A percentile compares a stretch with the other conserved stretches of the same genome.
phyloP scores from a whole-genome alignment of 805 yeast genomes.

The Starmera quercuum region DNA sequence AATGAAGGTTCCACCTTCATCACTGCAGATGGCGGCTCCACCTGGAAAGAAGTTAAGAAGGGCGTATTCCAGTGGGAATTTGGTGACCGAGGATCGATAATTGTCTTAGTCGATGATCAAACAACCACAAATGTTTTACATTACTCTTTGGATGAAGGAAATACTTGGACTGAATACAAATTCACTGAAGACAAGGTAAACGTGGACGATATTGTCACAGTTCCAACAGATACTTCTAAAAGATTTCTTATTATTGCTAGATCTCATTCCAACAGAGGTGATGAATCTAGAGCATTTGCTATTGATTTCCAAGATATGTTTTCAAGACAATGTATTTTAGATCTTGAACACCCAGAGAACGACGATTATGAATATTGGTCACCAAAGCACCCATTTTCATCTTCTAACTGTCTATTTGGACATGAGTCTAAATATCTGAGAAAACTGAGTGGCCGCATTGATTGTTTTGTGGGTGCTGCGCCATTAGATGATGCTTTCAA shows the following conservation, averaged over 20 bases:
- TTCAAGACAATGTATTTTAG: conserved; percentile 46
- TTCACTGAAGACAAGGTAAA: conserved; percentile 51
- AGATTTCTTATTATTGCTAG: conserved; percentile 60
- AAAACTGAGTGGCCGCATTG: conserved; percentile 41
- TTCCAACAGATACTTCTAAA: conserved; percentile 82
- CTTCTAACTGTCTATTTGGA: conserved; percentile 61
- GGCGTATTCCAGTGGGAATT: conserved; percentile 88
- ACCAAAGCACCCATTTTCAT: conserved; percentile 45
- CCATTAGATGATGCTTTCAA: conserved; percentile 51
- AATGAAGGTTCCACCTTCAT: conserved; percentile 63
- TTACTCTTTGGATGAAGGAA: conserved; percentile 77
- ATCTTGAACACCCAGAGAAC: conserved; percentile 31
- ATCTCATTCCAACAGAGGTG: conserved; percentile 36
- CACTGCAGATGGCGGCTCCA: conserved; percentile 79
- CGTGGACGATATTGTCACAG: conserved; percentile 74
- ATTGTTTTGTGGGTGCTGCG: conserved; percentile 56
- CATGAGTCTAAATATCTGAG: conserved; percentile 56
- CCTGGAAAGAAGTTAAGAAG: conserved; percentile 74
- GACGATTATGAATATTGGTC: conserved; percentile 62
- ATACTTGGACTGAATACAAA: conserved; percentile 58
- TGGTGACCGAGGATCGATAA: conserved; percentile 89
- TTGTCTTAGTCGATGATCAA: conserved; percentile 58
- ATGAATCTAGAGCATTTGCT: conserved; percentile 36
- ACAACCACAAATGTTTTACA: conserved; percentile 48
- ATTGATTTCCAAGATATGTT: conserved; percentile 50